Percentiles rank a stretch among this genome's conserved stretches.
Evolutionary conservation across 208 protist species (phyloP).

Genomic region (Acanthamoeba triangularis): DNA sequence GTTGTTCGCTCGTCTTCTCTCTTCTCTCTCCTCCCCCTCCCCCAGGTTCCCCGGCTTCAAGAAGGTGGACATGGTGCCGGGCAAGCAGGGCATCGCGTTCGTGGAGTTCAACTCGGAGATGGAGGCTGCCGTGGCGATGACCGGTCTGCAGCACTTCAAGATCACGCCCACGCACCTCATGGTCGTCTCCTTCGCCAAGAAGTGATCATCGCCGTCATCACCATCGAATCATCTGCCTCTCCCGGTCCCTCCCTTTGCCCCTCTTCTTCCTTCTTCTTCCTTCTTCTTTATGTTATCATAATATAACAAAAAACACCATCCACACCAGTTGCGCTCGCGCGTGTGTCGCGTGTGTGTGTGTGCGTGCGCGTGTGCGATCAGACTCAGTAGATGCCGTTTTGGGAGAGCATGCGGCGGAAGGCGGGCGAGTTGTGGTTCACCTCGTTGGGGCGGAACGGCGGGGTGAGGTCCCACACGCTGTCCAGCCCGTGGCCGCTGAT

Average conservation of each 20-base stretch:
- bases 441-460: conserved; percentile 45
- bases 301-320: background rate
- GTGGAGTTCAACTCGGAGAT: conserved; percentile 89
- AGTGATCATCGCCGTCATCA: background rate
- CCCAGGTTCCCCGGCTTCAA: conserved; percentile 86
- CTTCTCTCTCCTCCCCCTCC: background rate
- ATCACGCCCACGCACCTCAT: conserved; percentile 65
- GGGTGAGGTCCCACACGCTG: background rate
- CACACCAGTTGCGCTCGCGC: too few species aligned
- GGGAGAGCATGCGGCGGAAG: conserved; percentile 6
- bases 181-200: conserved; percentile 73
- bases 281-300: background rate
- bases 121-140: conserved; percentile 86
- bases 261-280: background rate
- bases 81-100: conserved; percentile 89
- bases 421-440: conserved; percentile 37
- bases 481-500: background rate
- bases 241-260: background rate
- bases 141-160: conserved; percentile 84
- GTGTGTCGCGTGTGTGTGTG: background rate
- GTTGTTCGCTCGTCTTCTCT: background rate
- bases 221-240: background rate
- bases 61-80: conserved; percentile 87
- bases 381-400: background rate
- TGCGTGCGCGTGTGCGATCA: background rate